Conservation (phyloP, 768 basidiomycete genomes). For the Neoboletus magnificus region DNA sequence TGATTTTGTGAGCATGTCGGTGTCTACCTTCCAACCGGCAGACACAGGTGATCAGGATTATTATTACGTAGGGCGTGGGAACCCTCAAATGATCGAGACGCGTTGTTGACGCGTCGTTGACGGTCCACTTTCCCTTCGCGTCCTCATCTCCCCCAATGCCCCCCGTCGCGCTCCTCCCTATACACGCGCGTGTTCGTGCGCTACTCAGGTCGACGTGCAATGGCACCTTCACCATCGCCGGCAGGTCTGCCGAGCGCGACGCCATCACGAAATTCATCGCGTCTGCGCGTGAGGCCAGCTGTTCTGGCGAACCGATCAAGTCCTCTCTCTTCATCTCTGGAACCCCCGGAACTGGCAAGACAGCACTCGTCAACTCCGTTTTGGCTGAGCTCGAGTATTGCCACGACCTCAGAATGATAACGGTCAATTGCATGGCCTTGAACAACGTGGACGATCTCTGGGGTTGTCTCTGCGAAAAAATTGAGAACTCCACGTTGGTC, state of each 20-base stretch:
- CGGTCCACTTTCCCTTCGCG: conserved; percentile 39
- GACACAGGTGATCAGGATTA: no score
- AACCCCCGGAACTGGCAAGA: conserved; percentile 90
- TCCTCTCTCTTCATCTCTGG: conserved; percentile 85
- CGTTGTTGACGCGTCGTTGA: conserved; percentile 32
- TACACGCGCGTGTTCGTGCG: conserved; percentile 64
- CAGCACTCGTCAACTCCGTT: conserved; percentile 72
- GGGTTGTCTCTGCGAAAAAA: conserved; percentile 60
- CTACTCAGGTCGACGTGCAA: conserved; percentile 72
- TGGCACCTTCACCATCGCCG: conserved; percentile 51
- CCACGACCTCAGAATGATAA: conserved; percentile 45
- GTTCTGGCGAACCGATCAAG: conserved; percentile 14
- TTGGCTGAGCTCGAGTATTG: conserved; percentile 42
- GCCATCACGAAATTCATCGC: conserved; percentile 57
- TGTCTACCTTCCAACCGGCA: background rate
- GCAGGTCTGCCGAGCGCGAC: conserved; percentile 63
- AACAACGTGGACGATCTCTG: conserved; percentile 65
- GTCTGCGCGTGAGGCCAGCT: conserved; percentile 42
- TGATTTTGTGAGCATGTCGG: background rate
- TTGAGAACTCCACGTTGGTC: conserved; percentile 37
- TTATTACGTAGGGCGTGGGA: conserved; percentile 6
- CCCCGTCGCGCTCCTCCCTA: conserved; percentile 39
- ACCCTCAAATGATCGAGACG: conserved; percentile 16
- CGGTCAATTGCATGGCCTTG: conserved; percentile 81
- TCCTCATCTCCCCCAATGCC: conserved; percentile 61